Percentiles rank a stretch among this genome's conserved stretches.
Evolutionary conservation across 768 basidiomycete species (phyloP).

Genomic region (Xerocomellus amylosporus): DNA sequence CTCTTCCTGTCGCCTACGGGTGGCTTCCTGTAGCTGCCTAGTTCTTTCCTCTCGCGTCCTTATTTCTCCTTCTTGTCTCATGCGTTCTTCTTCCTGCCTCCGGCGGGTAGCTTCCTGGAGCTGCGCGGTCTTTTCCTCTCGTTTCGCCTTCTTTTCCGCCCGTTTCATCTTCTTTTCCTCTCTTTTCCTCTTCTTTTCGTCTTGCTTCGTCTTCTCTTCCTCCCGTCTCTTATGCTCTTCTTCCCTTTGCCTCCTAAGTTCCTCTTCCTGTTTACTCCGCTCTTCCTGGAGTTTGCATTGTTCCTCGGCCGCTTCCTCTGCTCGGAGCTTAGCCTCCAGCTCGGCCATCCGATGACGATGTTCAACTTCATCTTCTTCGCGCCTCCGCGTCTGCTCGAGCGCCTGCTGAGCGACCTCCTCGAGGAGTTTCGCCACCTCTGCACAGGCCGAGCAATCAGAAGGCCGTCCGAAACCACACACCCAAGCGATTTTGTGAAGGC

Average conservation of each 20-base stretch:
- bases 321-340: conserved; percentile 38
- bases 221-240: neutral
- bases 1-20: conserved; percentile 25
- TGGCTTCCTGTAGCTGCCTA: neutral
- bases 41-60: neutral
- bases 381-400: conserved; percentile 37
- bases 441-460: conserved; percentile 43
- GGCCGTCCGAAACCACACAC: conserved; percentile 41
- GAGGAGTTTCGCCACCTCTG: conserved; percentile 35
- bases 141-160: too few relatives aligned
- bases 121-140: too few relatives aligned
- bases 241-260: conserved; percentile 18
- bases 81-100: conserved; percentile 20
- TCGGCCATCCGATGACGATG: conserved; percentile 41
- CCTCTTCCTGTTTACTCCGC: conserved; percentile 41
- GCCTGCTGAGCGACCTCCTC: conserved; percentile 39
- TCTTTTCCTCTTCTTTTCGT: neutral
- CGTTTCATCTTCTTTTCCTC: too few relatives aligned
- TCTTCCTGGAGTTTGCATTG: neutral
- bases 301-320: conserved; percentile 7
- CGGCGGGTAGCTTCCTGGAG: neutral
- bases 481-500: conserved; percentile 42
- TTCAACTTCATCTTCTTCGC: conserved; percentile 41
- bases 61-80: conserved; percentile 36
- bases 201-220: neutral